Evolutionary conservation across 1,139 yeast genomes (phyloP).

Genomic region (Candida smagusa): DNA sequence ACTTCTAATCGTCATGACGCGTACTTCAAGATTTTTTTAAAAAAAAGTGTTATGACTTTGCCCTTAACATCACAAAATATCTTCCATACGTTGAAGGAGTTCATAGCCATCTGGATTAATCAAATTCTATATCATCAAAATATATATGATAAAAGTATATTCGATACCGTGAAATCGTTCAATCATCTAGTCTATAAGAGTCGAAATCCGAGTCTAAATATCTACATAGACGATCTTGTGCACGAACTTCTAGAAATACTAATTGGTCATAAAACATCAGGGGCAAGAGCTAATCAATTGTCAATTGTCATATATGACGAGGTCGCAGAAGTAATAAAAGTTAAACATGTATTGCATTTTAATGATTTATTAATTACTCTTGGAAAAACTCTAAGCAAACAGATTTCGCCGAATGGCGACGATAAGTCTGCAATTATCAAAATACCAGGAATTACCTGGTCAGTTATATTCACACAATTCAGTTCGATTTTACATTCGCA

Average conservation of each 20-base stretch:
- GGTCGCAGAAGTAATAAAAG: slow-evolving; percentile 15
- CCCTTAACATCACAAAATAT: slow-evolving; percentile 28
- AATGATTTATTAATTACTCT: slow-evolving; percentile 20
- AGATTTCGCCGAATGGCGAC: slow-evolving; percentile 7
- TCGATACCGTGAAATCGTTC: slow-evolving; percentile 34
- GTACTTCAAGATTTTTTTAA: not conserved
- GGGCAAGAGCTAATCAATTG: slow-evolving; percentile 19
- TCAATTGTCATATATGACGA: slow-evolving; percentile 24
- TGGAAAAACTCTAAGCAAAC: slow-evolving; percentile 13
- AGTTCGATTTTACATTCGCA: slow-evolving; percentile 30
- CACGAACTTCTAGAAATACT: slow-evolving; percentile 17
- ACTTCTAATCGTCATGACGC: slow-evolving; percentile 23
- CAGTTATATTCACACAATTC: slow-evolving; percentile 30
- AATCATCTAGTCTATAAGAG: slow-evolving; percentile 36
- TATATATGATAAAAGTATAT: slow-evolving; percentile 43
- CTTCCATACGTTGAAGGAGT: slow-evolving; percentile 34
- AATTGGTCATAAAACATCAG: slow-evolving; percentile 6
- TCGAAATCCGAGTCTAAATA: slow-evolving; percentile 42
- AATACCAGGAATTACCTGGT: slow-evolving; percentile 31
- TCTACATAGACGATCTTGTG: slow-evolving; percentile 32
- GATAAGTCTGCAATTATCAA: slow-evolving; percentile 18
- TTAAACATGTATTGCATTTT: slow-evolving; percentile 29
- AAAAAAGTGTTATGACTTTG: slow-evolving; percentile 1
- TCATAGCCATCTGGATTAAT: slow-evolving; percentile 40
- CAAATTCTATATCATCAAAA: slow-evolving; percentile 45